Evolutionary conservation across 1,284 basidiomycete species (phyloP), one percentile per base, ranked within the genome.

Genomic region (Fomitiporia mediterranea): DNA sequence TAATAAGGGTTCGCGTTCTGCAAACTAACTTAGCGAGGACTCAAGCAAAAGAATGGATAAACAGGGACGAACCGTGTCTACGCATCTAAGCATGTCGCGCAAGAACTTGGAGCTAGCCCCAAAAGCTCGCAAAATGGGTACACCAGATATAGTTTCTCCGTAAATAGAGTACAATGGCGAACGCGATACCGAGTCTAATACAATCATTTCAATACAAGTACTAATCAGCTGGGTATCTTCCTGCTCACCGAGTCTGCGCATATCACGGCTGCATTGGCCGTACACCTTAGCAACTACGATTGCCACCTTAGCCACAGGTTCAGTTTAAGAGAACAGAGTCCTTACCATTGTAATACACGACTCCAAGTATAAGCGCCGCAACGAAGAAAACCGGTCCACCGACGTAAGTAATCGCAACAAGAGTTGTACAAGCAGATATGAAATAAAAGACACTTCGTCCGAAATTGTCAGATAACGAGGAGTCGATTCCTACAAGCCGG

Each of bases 111-210:
- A 90, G 28, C 84, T 85, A 11, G 88, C 89, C 17, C 93, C 93
- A 65, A 94, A 96, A 0, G 94, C 88, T 44, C 94, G 87, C 38
- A 96, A 74, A 49, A 95, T 88, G 0, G 91, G 81, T 15, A 89
- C 88, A n/a, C 92, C 93, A 2, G 90, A 80, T 54, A 94, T 93
- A 0, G 91, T 92, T 70, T 96, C 93, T 2, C 89, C 90, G 62
- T 94, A 97, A 46, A 95, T 88, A 0, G 91, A 93, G 69, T 96
- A 97, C 13, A 98, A 72, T 0, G 94, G 94, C 0, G 91, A 94
- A 35, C 92, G 84, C 6, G 92, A 93, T 44, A 94, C 86, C 11
- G 91, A 93, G 66, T 94, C 91, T 86, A 49, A 2, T 43, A 55
- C n/a, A n/a, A 25, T 19, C 58, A 54, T 42, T 42, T 46, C 38